phyloP scores from a whole-genome alignment of 2,329 filamentous ascomycete species.

The Epichloe festucae region DNA sequence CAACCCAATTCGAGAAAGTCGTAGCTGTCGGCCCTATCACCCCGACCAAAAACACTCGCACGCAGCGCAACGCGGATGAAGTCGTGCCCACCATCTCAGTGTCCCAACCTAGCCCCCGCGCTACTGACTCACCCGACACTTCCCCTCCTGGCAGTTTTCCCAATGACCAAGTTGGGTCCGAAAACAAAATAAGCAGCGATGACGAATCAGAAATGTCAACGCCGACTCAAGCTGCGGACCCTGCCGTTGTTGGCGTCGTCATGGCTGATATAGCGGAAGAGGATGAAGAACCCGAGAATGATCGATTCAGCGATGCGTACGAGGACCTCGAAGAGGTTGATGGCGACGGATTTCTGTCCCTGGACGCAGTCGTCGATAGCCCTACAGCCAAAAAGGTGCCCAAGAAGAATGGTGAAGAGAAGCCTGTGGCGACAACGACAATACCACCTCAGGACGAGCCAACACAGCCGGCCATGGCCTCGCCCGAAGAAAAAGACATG shows the following conservation, averaged over 20 bases:
- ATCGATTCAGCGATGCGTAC: constrained; percentile 64
- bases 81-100: constrained; percentile 2
- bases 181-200: background rate
- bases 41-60: background rate
- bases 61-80: background rate
- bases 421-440: background rate
- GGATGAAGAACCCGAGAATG: constrained; percentile 37
- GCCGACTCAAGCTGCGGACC: constrained; percentile 11
- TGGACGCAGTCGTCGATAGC: constrained; percentile 58
- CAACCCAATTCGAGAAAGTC: background rate
- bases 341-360: constrained; percentile 54
- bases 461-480: background rate
- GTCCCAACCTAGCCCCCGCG: constrained; percentile 3
- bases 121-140: background rate
- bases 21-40: constrained; percentile 1
- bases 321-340: constrained; percentile 57
- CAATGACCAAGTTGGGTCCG: background rate
- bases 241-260: constrained; percentile 9
- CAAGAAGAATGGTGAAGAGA: constrained; percentile 11
- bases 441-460: background rate
- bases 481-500: background rate
- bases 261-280: constrained; percentile 25
- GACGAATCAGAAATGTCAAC: constrained; percentile 4
- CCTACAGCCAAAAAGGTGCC: constrained; percentile 24
- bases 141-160: constrained; percentile 5